phyloP scores from a whole-genome alignment of 768 basidiomycete genomes.

The Tylopilus vinaceipallidus region DNA sequence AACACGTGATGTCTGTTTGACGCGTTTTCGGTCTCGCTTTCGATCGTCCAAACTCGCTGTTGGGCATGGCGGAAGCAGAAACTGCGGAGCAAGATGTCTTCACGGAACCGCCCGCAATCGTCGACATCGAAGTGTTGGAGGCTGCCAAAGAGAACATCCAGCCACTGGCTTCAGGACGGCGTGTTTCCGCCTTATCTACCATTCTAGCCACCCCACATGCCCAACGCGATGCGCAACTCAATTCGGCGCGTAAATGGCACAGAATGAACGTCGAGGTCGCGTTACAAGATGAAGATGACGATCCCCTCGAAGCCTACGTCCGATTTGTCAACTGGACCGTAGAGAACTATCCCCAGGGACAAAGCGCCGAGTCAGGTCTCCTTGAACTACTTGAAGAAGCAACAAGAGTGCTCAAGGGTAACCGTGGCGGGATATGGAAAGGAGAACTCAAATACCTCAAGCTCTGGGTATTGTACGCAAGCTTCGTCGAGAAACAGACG shows the following conservation, averaged over 20 bases:
- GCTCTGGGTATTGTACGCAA: constrained; percentile 92
- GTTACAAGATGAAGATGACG: constrained; percentile 72
- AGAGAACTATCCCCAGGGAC: constrained; percentile 93
- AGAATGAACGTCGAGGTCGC: constrained; percentile 73
- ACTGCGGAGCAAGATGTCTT: constrained; percentile 43
- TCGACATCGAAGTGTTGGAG: constrained; percentile 80
- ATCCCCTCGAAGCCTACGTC: constrained; percentile 83
- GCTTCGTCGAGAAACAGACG: constrained; percentile 85
- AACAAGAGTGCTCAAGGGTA: constrained; percentile 78
- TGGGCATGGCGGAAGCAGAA: constrained; percentile 18
- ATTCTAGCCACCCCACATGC: constrained; percentile 76
- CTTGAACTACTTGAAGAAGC: constrained; percentile 91
- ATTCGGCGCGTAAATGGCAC: constrained; percentile 60
- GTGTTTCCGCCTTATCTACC: constrained; percentile 73
- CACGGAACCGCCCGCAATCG: constrained; percentile 45
- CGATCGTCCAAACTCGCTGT: background rate
- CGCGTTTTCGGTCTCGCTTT: constrained; percentile 9
- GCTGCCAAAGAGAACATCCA: constrained; percentile 88
- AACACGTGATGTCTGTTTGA: constrained; percentile 21
- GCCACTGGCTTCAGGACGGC: constrained; percentile 74
- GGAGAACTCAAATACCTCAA: constrained; percentile 86
- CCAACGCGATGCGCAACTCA: constrained; percentile 68
- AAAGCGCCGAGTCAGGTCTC: constrained; percentile 85
- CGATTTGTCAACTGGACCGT: constrained; percentile 88
- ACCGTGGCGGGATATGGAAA: constrained; percentile 71